Evolutionary conservation across 768 basidiomycete species (phyloP).

Genomic region (Mycena alexandri): DNA sequence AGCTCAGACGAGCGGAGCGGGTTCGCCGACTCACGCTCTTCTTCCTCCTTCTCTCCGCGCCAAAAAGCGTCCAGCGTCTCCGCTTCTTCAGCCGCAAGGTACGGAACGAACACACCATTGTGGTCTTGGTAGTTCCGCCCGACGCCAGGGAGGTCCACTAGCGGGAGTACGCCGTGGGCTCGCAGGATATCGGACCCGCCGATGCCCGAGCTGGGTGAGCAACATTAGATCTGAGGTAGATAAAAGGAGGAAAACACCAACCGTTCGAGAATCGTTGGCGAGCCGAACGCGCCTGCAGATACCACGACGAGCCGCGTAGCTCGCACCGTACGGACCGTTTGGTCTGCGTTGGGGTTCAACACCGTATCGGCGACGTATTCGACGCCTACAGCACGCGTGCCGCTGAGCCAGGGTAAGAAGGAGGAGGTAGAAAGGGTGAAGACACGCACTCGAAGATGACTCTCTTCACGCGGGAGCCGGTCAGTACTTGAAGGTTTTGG

Average conservation of each 20-base stretch:
- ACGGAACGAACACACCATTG: constrained; percentile 45
- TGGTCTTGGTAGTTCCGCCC: constrained; percentile 62
- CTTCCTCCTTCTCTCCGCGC: constrained; percentile 43
- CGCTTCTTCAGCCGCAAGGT: constrained; percentile 46
- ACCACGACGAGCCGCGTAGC: constrained; percentile 47
- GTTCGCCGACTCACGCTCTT: constrained; percentile 39
- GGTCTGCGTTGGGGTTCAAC: constrained; percentile 40
- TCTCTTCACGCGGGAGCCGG: constrained; percentile 42
- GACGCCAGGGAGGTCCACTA: constrained; percentile 65
- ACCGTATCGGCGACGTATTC: constrained; percentile 45
- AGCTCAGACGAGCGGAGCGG: constrained; percentile 41
- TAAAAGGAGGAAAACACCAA: constrained; percentile 2
- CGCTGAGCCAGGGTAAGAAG: constrained; percentile 21
- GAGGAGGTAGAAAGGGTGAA: background rate
- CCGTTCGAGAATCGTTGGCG: constrained; percentile 50
- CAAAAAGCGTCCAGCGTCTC: constrained; percentile 50
- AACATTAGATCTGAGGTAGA: too few relatives aligned
- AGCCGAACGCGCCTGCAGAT: constrained; percentile 49
- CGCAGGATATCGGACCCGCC: constrained; percentile 55
- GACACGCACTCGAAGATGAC: constrained; percentile 46
- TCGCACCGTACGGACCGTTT: constrained; percentile 37
- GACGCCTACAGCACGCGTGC: constrained; percentile 42
- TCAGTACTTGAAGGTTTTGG: constrained; percentile 41
- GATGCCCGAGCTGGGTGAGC: constrained; percentile 57
- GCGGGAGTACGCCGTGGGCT: constrained; percentile 50